These are phyloP conservation scores for Candida ponderosae DNA, from an alignment of 805 yeast genomes.

Conservation along the genomic window DNA sequence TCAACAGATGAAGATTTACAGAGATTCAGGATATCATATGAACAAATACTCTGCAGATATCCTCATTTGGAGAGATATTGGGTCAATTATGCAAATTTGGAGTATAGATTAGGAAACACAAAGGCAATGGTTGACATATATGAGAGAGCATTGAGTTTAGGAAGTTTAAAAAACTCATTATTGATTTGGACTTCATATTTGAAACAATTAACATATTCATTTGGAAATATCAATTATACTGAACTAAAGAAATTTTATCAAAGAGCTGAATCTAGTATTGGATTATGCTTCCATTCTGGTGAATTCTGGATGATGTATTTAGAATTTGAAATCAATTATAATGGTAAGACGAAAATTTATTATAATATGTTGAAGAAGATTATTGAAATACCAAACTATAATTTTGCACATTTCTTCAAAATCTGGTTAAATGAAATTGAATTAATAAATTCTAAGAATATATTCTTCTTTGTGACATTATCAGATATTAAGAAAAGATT, in stretches of 20 bases:
- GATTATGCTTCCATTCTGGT: slow-evolving; percentile 42
- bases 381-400: slow-evolving; percentile 50
- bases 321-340: slow-evolving; percentile 31
- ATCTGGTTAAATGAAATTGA: slow-evolving; percentile 27
- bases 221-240: slow-evolving; percentile 18
- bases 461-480: slow-evolving; percentile 7
- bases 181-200: slow-evolving; percentile 45
- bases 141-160: slow-evolving; percentile 25
- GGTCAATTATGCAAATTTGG: slow-evolving; percentile 45
- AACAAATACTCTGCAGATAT: slow-evolving; percentile 34
- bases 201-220: slow-evolving; percentile 24
- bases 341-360: slow-evolving; percentile 16
- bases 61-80: slow-evolving; percentile 50
- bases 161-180: slow-evolving; percentile 33
- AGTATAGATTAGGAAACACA: slow-evolving; percentile 36
- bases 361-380: slow-evolving; percentile 35
- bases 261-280: slow-evolving; percentile 38
- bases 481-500: slow-evolving; percentile 15
- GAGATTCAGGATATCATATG: slow-evolving; percentile 31
- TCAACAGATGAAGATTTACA: slow-evolving; percentile 23
- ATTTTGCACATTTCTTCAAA: slow-evolving; percentile 40
- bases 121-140: slow-evolving; percentile 28
- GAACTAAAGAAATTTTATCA: slow-evolving; percentile 33
- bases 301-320: slow-evolving; percentile 46
- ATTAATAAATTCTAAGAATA: slow-evolving; percentile 4